Base-by-base conservation (phyloP, 2,329 filamentous ascomycete species). In the Magnaporthiopsis poae region DNA sequence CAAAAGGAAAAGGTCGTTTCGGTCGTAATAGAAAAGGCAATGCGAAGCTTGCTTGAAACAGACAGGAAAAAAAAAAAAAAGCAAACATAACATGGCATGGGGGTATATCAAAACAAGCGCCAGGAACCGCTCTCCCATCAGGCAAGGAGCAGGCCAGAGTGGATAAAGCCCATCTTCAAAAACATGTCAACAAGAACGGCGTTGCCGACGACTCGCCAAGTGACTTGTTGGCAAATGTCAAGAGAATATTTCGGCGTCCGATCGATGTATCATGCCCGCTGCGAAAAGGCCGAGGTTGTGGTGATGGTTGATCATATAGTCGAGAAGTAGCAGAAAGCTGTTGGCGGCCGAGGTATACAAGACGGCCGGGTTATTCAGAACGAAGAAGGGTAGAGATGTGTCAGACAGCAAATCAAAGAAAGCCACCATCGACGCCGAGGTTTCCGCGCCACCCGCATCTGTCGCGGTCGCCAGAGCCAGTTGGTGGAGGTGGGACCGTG, bases 381-480 rank as follows among this genome's bases (percentile, higher is more conserved):
- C 4, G 33, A 27, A 15, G 35, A n/a, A 29, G 27, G n/a, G 27
- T 18, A 8, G 35, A 35, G 11, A n/a, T 5, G 3, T 18, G n/a
- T 4, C 13, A 4, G 7, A 15, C 29, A 33, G 31, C 25, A 27
- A 31, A 25, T 82, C 73, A 87, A 59, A 86, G 71, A 70, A 87
- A 85, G 27, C 81, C 82, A 46, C 84, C 82, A 61, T 88, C 85
- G 66, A 74, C 73, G 25, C 79, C 79, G 63, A 85, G 79, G 69
- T 82, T 85, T 31, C 82, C 80, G 46, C 84, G 81, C 84, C 84
- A 87, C 68, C 80, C 79, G 71, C 84, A 87, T 66, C 79, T 78
- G 66, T 82, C 77, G 46, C 73, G 71, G 52, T 80, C 77, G 69
- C 60, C 33, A 64, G 76, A 72, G 65, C 74, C 71, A 5, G 75